A percentile compares a stretch with the other conserved stretches of the same genome.
Conservation (phyloP, 768 basidiomycete genomes). For the Rhizopogon vinicolor region DNA sequence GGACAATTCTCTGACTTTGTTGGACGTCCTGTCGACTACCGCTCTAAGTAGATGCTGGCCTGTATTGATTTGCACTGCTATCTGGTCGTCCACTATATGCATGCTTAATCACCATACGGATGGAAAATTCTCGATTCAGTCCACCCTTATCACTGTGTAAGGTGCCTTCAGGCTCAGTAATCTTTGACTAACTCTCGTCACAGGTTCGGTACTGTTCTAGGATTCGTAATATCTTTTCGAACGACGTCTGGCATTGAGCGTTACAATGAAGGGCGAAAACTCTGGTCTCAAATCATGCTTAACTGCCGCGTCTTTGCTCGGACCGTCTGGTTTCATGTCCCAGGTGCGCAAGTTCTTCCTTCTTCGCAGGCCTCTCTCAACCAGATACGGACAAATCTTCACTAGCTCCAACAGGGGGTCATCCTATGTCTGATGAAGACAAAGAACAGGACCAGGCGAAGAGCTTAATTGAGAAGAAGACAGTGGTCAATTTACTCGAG, state of each 20-base stretch:
- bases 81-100: slow-evolving; percentile 53
- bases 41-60: slow-evolving; percentile 34
- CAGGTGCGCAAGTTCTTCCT: slow-evolving; percentile 32
- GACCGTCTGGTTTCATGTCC: slow-evolving; percentile 66
- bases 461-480: slow-evolving; percentile 61
- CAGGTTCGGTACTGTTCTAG: slow-evolving; percentile 58
- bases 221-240: slow-evolving; percentile 69
- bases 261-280: slow-evolving; percentile 65
- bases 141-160: slow-evolving; percentile 65
- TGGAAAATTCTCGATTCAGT: slow-evolving; percentile 33
- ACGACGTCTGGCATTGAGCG: slow-evolving; percentile 70
- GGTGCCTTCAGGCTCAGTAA: slow-evolving; percentile 13
- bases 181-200: slow-evolving; percentile 23
- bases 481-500: slow-evolving; percentile 61
- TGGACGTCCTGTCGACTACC: slow-evolving; percentile 11
- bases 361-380: neutral
- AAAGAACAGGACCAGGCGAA: slow-evolving; percentile 37
- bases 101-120: slow-evolving; percentile 45
- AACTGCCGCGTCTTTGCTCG: slow-evolving; percentile 52
- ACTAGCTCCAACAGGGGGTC: slow-evolving; percentile 7
- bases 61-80: slow-evolving; percentile 56
- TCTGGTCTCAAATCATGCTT: slow-evolving; percentile 64
- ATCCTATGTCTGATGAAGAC: slow-evolving; percentile 3
- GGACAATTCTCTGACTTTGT: neutral
- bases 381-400: slow-evolving; percentile 13